phyloP scores from a whole-genome alignment of 2,329 filamentous ascomycete genomes.

The Nigrospora sphaerica region DNA sequence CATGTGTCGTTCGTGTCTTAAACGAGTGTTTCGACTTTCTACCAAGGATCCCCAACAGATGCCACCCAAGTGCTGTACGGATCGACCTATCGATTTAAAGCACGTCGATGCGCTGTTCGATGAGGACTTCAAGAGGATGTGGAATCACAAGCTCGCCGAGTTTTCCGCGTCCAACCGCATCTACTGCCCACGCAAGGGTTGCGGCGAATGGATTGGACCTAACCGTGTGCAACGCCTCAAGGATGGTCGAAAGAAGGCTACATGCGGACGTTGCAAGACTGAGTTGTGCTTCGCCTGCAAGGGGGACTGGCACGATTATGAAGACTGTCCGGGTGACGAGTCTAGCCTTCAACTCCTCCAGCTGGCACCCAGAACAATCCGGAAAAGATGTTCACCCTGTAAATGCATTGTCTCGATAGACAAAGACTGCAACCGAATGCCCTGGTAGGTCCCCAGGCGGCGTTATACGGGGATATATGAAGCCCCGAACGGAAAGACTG shows the following conservation, averaged over 20 bases:
- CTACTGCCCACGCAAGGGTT: constrained; percentile 68
- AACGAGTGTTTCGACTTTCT: constrained; percentile 67
- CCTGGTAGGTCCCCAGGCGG: constrained; percentile 51
- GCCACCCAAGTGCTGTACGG: constrained; percentile 76
- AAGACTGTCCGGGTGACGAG: constrained; percentile 66
- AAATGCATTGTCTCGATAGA: constrained; percentile 68
- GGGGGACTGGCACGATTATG: constrained; percentile 62
- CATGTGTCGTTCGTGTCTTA: constrained; percentile 74
- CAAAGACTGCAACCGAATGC: constrained; percentile 85
- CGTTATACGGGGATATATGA: background rate
- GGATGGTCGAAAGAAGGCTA: constrained; percentile 56
- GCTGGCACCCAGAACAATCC: constrained; percentile 60
- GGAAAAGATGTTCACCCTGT: constrained; percentile 72
- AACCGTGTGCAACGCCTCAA: constrained; percentile 54
- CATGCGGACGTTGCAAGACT: constrained; percentile 63
- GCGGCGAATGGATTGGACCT: constrained; percentile 75
- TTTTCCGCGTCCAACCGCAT: constrained; percentile 67
- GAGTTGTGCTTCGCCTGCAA: constrained; percentile 72
- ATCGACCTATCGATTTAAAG: constrained; percentile 65
- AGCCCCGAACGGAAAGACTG: constrained; percentile 5
- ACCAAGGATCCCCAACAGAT: constrained; percentile 72
- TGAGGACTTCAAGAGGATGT: constrained; percentile 64
- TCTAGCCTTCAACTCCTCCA: constrained; percentile 57
- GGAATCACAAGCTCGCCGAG: constrained; percentile 77
- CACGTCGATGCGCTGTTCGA: constrained; percentile 73